Evolutionary conservation across 1,284 basidiomycete genomes (phyloP).

Genomic region (Phaffia rhodozyma): DNA sequence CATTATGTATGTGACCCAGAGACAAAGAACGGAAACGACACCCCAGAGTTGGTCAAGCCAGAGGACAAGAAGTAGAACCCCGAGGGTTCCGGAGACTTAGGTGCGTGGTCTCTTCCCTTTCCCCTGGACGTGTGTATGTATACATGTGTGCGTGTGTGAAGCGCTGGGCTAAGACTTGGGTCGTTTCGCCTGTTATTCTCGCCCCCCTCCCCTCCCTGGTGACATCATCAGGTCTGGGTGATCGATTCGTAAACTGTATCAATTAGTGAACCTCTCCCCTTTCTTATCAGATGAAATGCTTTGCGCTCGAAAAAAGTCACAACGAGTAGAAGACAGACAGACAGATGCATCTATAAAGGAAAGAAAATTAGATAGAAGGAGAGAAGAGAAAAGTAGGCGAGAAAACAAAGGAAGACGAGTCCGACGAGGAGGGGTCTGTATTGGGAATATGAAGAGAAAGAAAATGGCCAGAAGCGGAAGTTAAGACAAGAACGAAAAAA

Average conservation of each 20-base stretch:
- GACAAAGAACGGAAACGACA: background rate
- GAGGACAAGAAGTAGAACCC: slow-evolving; percentile 6
- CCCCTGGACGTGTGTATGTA: too few relatives aligned
- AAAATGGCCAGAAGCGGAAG: background rate
- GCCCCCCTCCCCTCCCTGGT: background rate
- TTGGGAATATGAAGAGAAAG: background rate
- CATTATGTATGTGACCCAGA: slow-evolving; percentile 15
- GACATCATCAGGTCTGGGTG: background rate
- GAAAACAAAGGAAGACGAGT: background rate
- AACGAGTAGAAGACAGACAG: too few relatives aligned
- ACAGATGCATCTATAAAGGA: background rate
- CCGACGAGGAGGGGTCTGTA: too few relatives aligned
- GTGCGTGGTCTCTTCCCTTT: background rate
- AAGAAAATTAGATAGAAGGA: background rate
- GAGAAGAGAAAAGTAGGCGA: background rate
- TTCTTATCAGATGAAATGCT: background rate
- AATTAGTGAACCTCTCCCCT: slow-evolving; percentile 6
- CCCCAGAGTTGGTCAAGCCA: slow-evolving; percentile 10
- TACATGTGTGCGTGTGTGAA: too few relatives aligned
- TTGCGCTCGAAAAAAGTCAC: too few relatives aligned
- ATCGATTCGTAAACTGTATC: background rate
- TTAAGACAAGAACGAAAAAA: background rate
- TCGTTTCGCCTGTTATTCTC: too few relatives aligned
- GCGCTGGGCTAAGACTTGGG: too few relatives aligned
- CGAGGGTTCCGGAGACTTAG: background rate